Base-by-base conservation (phyloP, 1,284 basidiomycete species). In the Tilletia caries region DNA sequence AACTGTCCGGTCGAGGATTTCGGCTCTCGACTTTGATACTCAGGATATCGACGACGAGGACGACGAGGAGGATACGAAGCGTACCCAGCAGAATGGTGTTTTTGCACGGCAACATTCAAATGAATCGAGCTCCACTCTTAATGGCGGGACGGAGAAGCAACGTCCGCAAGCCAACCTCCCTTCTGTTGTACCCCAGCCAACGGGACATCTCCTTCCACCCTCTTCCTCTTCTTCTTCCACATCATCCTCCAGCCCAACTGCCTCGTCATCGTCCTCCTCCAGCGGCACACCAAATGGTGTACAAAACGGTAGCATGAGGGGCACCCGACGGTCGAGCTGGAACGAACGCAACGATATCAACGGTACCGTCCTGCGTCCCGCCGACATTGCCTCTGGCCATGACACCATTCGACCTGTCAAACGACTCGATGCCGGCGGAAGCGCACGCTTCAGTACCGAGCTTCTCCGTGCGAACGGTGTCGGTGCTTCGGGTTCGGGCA, bases 381-480 rank as follows among this genome's bases (percentile, higher is more conserved):
- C 89, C 5, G 92, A 95, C 83, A 83, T 95, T 8, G 68, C 73
- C 34, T 58, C 46, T 52, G 85, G 86, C 1, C 86, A 92, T 62
- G 92, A 92, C 76, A 95, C 93, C 1, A 92, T 96, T 76, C 88
- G 93, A 69, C 94, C 94, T 0, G 90, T 95, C 73, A 95, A 95
- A 86, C 92, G 92, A 79, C 89, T 95, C 27, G 92, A 96, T 80
- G 87, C 90, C 0, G 86, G 87, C 3, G 89, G 90, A 13, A 92
- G 91, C 0, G 84, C 93, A n/a, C 86, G 89, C 70, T 82, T 92
- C 46, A 93, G 92, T 5, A 86, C 89, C 23, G 92, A 92, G 75
- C 94, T 88, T 80, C 89, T 94, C 29, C 92, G 92, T 20, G 64
- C 64, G 33, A 4, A 46, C 20, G 32, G 66, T 29, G 10, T 71